Base-by-base conservation (phyloP, 345 rosid genomes). In the Salix brachista region DNA sequence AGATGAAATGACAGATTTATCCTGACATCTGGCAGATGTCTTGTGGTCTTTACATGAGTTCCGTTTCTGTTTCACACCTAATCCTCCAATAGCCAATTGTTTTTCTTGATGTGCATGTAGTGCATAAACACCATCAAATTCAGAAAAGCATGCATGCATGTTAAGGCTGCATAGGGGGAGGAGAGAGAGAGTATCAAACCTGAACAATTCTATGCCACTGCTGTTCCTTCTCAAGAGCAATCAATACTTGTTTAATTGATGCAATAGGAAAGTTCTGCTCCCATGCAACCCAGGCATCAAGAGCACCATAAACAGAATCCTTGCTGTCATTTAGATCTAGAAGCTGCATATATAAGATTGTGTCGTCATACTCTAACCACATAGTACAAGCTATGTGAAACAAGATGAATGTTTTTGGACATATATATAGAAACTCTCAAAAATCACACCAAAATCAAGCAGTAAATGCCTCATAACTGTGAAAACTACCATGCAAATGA, bases 271-370 rank as follows among this genome's bases (percentile, higher is more conserved):
- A 95, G 19, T 80, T 87, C 30, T 83, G 89, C 86, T 95, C 97
- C 97, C 97, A 92, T 66, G 99, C 97, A 81, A 94, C 93, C 97
- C 97, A 95, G 56, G 97, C 96, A 85, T 95, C 97, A 39, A 95
- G 92, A 84, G 94, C 87, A 82, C 97, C 92, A 80, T 95, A 95
- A 44, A 95, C 86, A 50, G 89, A 90, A 81, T 92, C 97, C 86
- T 91, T 92, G 80, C 85, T 81, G 83, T 95, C 94, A 78, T 86
- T 87, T 18, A 92, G 84, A 77, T 91, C 93, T 72, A 84, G 79
- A 80, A 95, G 94, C 98, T 94, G 88, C 85, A 77, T 2, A 67
- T 26, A 75, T 50, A 46, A 70, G 34, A 32, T 26, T 58, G 13
- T 26, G 26, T 42, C 2, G 16, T 3, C 13, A 54, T 17, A 69